Evolutionary conservation across 2,329 filamentous ascomycete genomes (phyloP), one percentile per base, ranked within the genome.

Genomic region (Calonectria ilicicola): DNA sequence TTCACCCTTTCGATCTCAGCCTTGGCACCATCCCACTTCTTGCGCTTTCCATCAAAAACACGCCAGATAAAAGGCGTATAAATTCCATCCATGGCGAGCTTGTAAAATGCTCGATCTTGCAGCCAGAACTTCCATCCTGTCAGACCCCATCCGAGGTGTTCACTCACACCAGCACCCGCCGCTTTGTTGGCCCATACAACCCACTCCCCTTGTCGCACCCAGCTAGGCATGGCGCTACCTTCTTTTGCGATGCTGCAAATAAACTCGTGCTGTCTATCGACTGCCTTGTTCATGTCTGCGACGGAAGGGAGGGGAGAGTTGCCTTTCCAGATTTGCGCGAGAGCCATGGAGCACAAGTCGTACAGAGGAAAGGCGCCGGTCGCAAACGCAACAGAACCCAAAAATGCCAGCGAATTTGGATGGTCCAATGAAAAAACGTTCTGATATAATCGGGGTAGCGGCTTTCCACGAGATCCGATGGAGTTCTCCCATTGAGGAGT

Each of bases 311-410:
- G 81, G 0, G 62, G 26, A 0, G 82, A 82, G 3, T 79, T 80
- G 1, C 84, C 85, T 5, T 82, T 81, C 83, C 85, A 89, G 19
- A 87, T 78, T 67, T 88, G 86, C 1, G 84, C 83, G 7, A 89
- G 75, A 15, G 76, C 75, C 86, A 87, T 87, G 46, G 83, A 80
- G 5, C 82, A 83, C 44, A 89, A 78, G 70, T 89, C 87, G 58
- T 84, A 81, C 10, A 86, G 77, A 15, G 82, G 81, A 26, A 72
- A 84, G 67, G 80, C 82, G 62, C 81, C 80, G 53, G 84, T 78
- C 71, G 80, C 78, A 42, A 84, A 81, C 8, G 82, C 81, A 9
- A 81, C 77, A 65, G 83, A 83, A 70, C 84, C 84, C 68, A 87
- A 77, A 64, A 87, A 84, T 0, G 85, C 88, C 5, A 89, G 81